A percentile compares a stretch with the other conserved stretches of the same genome.
Evolutionary conservation across 352 stramenopile species (phyloP).

Genomic region (Nothophytophthora sp.): DNA sequence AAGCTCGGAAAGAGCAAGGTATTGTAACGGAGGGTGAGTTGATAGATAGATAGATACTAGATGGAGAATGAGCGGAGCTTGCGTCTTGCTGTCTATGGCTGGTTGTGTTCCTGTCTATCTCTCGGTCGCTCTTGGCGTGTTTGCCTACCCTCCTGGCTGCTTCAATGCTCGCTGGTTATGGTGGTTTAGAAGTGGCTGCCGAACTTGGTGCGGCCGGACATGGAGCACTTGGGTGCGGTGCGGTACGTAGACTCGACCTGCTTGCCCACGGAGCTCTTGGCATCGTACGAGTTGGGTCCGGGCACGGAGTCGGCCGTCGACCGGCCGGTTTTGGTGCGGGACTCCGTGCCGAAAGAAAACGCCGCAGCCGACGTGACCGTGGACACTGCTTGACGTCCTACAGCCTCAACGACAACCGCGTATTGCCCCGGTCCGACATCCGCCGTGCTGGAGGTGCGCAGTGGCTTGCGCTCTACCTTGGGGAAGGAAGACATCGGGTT

Average conservation of each 20-base stretch:
- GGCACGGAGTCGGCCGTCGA: slow-evolving; percentile 27
- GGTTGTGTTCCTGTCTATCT: not conserved
- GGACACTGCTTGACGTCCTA: slow-evolving; percentile 69
- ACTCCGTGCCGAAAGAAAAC: slow-evolving; percentile 72
- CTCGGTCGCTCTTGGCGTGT: not conserved
- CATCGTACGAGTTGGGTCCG: slow-evolving; percentile 52
- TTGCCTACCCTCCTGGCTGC: slow-evolving; percentile 15
- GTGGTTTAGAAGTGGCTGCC: slow-evolving; percentile 60
- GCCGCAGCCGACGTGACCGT: slow-evolving; percentile 55
- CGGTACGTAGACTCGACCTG: slow-evolving; percentile 72
- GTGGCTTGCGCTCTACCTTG: slow-evolving; percentile 70
- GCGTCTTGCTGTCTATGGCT: not conserved
- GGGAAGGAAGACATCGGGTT: slow-evolving; percentile 62
- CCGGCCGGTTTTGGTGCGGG: slow-evolving; percentile 40
- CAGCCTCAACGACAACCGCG: slow-evolving; percentile 57
- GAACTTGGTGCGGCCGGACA: slow-evolving; percentile 83
- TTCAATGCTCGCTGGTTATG: not conserved
- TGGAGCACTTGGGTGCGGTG: slow-evolving; percentile 65
- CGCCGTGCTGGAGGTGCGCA: slow-evolving; percentile 38
- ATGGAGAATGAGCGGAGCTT: slow-evolving; percentile 15
- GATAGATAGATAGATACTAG: slow-evolving; percentile 17
- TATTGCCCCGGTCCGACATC: slow-evolving; percentile 80
- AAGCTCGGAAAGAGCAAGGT: slow-evolving; percentile 1
- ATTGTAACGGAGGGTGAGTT: slow-evolving; percentile 8
- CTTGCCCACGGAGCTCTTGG: slow-evolving; percentile 60